A percentile compares a stretch with the other conserved stretches of the same genome.
These are phyloP conservation scores for Linnemannia elongata DNA, from an alignment of 192 early-diverging fungal species.

Conservation along the genomic window DNA sequence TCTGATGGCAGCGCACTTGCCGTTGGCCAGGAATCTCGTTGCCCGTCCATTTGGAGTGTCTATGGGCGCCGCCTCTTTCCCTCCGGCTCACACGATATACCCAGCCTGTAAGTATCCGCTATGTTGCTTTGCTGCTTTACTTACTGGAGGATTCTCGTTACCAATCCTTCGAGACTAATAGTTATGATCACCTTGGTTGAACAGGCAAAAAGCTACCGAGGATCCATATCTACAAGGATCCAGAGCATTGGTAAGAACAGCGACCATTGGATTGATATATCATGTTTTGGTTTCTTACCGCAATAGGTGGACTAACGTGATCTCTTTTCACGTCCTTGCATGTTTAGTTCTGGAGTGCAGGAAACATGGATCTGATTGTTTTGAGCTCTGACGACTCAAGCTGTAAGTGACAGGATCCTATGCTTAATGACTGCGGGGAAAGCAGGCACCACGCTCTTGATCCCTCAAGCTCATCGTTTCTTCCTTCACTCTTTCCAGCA, in stretches of 20 bases:
- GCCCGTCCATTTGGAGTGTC: constrained; percentile 84
- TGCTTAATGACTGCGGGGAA: not conserved
- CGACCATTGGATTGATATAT: not conserved
- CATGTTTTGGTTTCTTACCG: not conserved
- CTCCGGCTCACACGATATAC: constrained; percentile 66
- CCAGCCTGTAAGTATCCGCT: constrained; percentile 45
- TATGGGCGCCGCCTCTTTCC: constrained; percentile 75
- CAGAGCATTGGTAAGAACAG: constrained; percentile 64
- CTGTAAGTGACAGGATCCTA: constrained; percentile 7
- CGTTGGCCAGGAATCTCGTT: constrained; percentile 73
- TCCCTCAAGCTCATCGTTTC: constrained; percentile 56
- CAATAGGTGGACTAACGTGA: not conserved
- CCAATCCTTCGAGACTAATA: not conserved
- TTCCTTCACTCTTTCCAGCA: constrained; percentile 66
- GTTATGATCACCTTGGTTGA: not conserved
- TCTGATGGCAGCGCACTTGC: constrained; percentile 81
- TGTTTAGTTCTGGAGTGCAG: constrained; percentile 80
- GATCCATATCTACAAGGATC: constrained; percentile 74
- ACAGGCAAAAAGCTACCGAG: constrained; percentile 58
- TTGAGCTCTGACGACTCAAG: constrained; percentile 60
- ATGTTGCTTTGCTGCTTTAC: not conserved
- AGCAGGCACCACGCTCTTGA: not conserved
- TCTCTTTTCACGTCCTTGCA: no score
- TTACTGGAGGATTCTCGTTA: not conserved
- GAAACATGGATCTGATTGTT: constrained; percentile 77